These are phyloP conservation scores for Colletotrichum sidae DNA, from an alignment of 2,329 filamentous ascomycete species.

Conservation along the genomic window DNA sequence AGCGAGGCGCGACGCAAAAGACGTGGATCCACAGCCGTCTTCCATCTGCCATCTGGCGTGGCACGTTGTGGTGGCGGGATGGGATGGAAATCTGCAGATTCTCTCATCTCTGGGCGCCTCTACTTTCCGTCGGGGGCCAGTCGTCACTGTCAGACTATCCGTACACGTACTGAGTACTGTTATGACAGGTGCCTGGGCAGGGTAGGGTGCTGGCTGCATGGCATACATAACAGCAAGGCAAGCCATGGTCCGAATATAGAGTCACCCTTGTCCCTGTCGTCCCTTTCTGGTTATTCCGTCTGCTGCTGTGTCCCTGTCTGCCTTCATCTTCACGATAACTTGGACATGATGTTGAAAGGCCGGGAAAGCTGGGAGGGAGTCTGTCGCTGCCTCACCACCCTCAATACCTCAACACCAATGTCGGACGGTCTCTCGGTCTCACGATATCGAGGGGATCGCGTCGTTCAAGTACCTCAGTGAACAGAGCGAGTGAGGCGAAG, in stretches of 20 bases:
- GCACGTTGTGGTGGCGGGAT: not conserved
- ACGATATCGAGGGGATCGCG: too few relatives aligned
- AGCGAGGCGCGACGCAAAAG: too few relatives aligned
- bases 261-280: conserved; percentile 9
- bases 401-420: too few relatives aligned
- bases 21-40: conserved; percentile 14
- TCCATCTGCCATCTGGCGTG: conserved; percentile 29
- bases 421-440: too few relatives aligned
- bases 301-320: not conserved
- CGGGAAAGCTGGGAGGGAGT: too few relatives aligned
- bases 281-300: conserved; percentile 5
- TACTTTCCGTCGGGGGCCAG: not conserved
- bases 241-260: conserved; percentile 33
- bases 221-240: conserved; percentile 4
- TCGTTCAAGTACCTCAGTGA: too few relatives aligned
- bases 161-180: not conserved
- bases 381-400: too few relatives aligned
- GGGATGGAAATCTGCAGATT: conserved; percentile 3
- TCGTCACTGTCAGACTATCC: not conserved
- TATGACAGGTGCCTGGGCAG: not conserved
- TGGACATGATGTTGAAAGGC: too few relatives aligned
- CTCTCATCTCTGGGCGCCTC: not conserved
- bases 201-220: not conserved
- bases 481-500: too few relatives aligned
- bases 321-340: too few relatives aligned